Evolutionary conservation across 768 basidiomycete species (phyloP).

Genomic region (Dacryopinax spathularia): DNA sequence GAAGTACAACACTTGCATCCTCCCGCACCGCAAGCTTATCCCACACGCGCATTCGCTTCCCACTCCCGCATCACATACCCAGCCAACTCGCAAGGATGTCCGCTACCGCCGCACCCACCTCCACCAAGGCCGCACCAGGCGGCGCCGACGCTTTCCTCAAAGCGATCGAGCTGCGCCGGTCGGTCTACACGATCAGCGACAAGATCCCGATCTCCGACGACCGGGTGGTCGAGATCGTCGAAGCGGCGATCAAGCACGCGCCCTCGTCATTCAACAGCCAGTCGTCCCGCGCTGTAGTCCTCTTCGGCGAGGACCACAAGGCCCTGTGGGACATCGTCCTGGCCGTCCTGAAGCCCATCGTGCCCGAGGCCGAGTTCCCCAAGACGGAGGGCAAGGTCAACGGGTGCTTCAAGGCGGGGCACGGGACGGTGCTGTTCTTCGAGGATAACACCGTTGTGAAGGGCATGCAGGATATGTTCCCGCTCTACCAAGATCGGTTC

Average conservation of each 20-base stretch:
- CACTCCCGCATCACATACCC: no score
- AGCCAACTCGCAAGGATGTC: background rate
- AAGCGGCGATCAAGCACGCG: slow-evolving; percentile 22
- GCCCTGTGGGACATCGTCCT: slow-evolving; percentile 20
- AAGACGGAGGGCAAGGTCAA: slow-evolving; percentile 15
- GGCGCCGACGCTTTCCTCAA: slow-evolving; percentile 17
- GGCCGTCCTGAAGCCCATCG: slow-evolving; percentile 11
- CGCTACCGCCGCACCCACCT: background rate
- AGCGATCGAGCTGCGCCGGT: slow-evolving; percentile 22
- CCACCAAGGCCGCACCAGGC: no score
- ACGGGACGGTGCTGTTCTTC: slow-evolving; percentile 27
- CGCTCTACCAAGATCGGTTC: slow-evolving; percentile 14
- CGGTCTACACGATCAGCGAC: slow-evolving; percentile 22
- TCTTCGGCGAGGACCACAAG: slow-evolving; percentile 20
- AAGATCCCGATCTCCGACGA: slow-evolving; percentile 19
- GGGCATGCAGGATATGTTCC: slow-evolving; percentile 12
- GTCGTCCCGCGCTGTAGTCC: slow-evolving; percentile 21
- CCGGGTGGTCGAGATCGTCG: slow-evolving; percentile 21
- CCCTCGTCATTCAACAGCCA: slow-evolving; percentile 27
- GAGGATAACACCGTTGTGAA: slow-evolving; percentile 19
- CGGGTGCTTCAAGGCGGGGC: slow-evolving; percentile 17
- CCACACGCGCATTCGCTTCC: no score
- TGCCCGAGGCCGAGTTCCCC: slow-evolving; percentile 10
- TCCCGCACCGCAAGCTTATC: no score
- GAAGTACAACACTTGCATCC: no score